Evolutionary conservation across 139 green algal genomes (phyloP), one percentile per base, ranked within the genome.

Genomic region (Tetraselmis striata): DNA sequence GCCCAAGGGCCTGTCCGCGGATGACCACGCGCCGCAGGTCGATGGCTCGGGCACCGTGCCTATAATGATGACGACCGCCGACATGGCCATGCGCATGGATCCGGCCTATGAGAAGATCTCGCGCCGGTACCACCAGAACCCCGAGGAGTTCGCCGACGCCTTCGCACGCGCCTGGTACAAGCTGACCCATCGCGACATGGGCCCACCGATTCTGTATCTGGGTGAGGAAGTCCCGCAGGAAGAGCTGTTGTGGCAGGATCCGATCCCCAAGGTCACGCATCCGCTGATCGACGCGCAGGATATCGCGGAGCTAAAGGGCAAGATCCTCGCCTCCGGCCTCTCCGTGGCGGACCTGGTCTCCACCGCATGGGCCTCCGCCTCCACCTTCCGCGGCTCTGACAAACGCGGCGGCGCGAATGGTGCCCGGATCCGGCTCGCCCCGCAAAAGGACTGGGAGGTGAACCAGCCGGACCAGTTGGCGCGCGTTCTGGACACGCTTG

Each of bases 11-110:
- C 18, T 5, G 11, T 5, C 45, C 18, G 5, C 45, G 45, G 45
- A 67, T 5, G 45, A 67, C 18, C 45, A 67, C 18, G 11, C 11
- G 11, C 45, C 45, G 11, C n/a, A n/a, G n/a, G n/a, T n/a, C n/a
- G n/a, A n/a, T n/a, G n/a, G n/a, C n/a, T n/a, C n/a, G n/a, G n/a
- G n/a, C n/a, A n/a, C n/a, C n/a, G n/a, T n/a, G 24, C 82, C 59
- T 59, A 86, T 88, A 81, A 86, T 85, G 32, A 91, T 89, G 87
- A 74, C 88, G 1, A 88, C 85, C 11, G 59, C 85, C 23, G 87
- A 91, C 45, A 32, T 91, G 1, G 83, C 85, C 0, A 78, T 91
- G 58, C 59, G 86, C 24, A 23, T 81, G 0, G 87, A 91, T 58
- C 81, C 82, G 0, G 29, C 45, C 25, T 91, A 88, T 77, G 32